A percentile compares a stretch with the other conserved stretches of the same genome.
Conservation (phyloP, 2,329 filamentous ascomycete species). For the Fusarium equiseti region DNA sequence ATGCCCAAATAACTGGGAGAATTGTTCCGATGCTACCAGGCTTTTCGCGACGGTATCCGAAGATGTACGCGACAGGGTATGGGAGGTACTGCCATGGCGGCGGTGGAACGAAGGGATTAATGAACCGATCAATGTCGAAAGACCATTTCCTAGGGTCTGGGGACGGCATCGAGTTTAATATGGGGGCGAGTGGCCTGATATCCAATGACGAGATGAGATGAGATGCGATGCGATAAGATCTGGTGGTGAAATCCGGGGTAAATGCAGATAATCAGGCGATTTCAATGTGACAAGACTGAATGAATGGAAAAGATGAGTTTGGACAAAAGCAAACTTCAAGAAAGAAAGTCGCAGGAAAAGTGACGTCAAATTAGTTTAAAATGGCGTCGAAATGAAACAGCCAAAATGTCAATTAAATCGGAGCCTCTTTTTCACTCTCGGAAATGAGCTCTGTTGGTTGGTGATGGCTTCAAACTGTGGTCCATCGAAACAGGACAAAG, state of each 20-base stretch:
- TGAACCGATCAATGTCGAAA: slow-evolving; percentile 81
- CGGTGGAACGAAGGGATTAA: slow-evolving; percentile 77
- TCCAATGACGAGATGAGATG: background rate
- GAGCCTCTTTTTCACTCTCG: background rate
- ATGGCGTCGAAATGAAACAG: background rate
- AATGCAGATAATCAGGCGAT: slow-evolving; percentile 8
- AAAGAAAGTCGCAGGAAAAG: background rate
- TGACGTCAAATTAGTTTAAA: slow-evolving; percentile 4
- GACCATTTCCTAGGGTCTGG: slow-evolving; percentile 56
- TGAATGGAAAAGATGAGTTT: background rate
- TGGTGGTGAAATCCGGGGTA: slow-evolving; percentile 12
- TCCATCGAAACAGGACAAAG: background rate
- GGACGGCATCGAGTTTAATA: slow-evolving; percentile 27
- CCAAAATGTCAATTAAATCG: background rate
- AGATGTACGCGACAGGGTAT: slow-evolving; percentile 72
- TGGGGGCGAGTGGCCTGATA: background rate
- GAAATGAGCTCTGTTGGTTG: background rate
- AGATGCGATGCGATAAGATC: background rate
- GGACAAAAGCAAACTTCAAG: background rate
- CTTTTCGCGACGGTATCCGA: slow-evolving; percentile 69
- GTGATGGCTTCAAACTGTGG: slow-evolving; percentile 14
- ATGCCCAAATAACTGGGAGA: slow-evolving; percentile 70
- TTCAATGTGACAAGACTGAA: background rate
- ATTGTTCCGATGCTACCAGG: slow-evolving; percentile 65
- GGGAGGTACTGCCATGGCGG: slow-evolving; percentile 75